Evolutionary conservation across 257 asterid genomes (phyloP).

Genomic region (Salvia splendens): DNA sequence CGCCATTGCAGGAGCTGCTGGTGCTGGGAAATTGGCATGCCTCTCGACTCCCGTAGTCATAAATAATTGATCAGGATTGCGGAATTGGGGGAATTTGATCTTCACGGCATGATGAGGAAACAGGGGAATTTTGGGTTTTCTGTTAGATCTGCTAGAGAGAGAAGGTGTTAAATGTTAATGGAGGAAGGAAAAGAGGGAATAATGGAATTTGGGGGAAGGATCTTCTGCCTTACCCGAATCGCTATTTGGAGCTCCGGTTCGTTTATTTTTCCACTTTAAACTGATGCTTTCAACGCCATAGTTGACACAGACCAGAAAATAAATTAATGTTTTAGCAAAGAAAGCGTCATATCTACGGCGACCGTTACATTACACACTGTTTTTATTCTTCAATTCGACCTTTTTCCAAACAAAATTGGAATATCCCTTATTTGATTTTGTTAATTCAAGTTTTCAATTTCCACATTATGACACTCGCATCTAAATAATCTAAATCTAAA

Average conservation of each 20-base stretch:
- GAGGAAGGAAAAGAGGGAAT: conserved; percentile 32
- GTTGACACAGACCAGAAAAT: too few species aligned
- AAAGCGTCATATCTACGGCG: too few species aligned
- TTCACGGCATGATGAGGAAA: conserved; percentile 24
- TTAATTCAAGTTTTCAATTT: too few species aligned
- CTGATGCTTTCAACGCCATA: too few species aligned
- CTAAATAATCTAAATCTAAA: too few species aligned
- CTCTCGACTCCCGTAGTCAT: conserved; percentile 58
- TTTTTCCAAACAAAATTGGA: too few species aligned
- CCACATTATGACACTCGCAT: too few species aligned
- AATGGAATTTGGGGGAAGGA: conserved; percentile 31
- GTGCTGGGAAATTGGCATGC: conserved; percentile 57
- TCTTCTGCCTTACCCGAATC: conserved; percentile 29
- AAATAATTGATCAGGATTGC: background rate
- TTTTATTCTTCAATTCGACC: too few species aligned
- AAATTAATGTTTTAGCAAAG: too few species aligned
- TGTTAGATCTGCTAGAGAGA: conserved; percentile 31
- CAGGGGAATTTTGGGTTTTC: conserved; percentile 12
- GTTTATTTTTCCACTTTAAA: background rate
- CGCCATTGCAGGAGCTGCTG: conserved; percentile 52
- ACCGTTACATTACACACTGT: too few species aligned
- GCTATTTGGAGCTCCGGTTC: conserved; percentile 13
- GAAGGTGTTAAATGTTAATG: conserved; percentile 19
- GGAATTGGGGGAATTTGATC: conserved; percentile 17
- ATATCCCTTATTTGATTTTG: too few species aligned